Evolutionary conservation across 192 early-diverging fungal species (phyloP).

Genomic region (Gonapodya sp.): DNA sequence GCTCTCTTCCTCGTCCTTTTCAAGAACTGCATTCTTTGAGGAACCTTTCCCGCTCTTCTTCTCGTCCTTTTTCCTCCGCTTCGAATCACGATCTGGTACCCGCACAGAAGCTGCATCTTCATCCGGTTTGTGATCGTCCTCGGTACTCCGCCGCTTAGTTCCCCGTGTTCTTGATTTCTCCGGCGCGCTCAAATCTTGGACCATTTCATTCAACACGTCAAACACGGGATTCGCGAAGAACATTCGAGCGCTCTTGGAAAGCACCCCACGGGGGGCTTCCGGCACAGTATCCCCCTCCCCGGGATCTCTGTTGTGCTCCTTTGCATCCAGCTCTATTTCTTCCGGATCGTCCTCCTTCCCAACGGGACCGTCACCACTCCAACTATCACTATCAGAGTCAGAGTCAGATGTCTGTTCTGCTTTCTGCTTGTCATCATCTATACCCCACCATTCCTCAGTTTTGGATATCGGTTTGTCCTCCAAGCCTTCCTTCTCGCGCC

Average conservation of each 20-base stretch:
- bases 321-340: constrained; percentile 38
- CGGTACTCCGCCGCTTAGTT: not conserved
- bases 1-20: constrained; percentile 46
- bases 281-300: constrained; percentile 28
- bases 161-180: constrained; percentile 13
- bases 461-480: constrained; percentile 47
- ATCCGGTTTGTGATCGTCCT: constrained; percentile 26
- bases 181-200: not conserved
- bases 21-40: constrained; percentile 10
- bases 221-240: constrained; percentile 97
- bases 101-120: constrained; percentile 11
- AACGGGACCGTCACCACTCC: constrained; percentile 20
- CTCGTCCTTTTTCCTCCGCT: constrained; percentile 18
- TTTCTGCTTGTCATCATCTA: constrained; percentile 21
- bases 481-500: constrained; percentile 58
- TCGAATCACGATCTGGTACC: constrained; percentile 18
- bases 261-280: constrained; percentile 17
- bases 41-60: constrained; percentile 9
- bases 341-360: not conserved
- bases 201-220: constrained; percentile 29
- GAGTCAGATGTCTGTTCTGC: constrained; percentile 20
- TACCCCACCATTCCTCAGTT: constrained; percentile 16
- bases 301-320: constrained; percentile 34
- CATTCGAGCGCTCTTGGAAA: constrained; percentile 76
- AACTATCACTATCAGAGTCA: constrained; percentile 30